These are phyloP conservation scores for Sporopachydermia quercuum DNA, from an alignment of 805 yeast species.

Conservation along the genomic window DNA sequence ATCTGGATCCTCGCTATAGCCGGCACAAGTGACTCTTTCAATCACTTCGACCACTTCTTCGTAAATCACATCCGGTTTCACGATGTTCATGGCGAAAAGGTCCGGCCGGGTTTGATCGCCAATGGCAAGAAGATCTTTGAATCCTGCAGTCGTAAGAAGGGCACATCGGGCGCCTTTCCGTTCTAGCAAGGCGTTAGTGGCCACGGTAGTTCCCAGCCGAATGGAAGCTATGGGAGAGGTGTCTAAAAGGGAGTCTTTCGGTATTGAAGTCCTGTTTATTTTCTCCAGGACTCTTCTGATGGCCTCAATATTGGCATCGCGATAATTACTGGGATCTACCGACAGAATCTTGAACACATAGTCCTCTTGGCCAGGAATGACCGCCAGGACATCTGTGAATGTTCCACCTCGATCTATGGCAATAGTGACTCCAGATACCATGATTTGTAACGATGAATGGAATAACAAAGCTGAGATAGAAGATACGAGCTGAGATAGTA, in stretches of 20 bases:
- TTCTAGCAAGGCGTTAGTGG: conserved; percentile 38
- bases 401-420: conserved; percentile 35
- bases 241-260: conserved; percentile 19
- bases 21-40: conserved; percentile 32
- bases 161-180: conserved; percentile 36
- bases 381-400: conserved; percentile 32
- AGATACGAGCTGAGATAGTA: too few species aligned
- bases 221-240: conserved; percentile 25
- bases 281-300: conserved; percentile 30
- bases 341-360: conserved; percentile 31
- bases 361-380: conserved; percentile 26
- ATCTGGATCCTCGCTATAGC: conserved; percentile 16
- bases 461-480: too few species aligned
- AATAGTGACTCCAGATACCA: too few species aligned
- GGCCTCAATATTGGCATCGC: conserved; percentile 37
- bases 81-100: conserved; percentile 33
- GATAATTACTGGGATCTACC: conserved; percentile 32
- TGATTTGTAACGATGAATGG: too few species aligned
- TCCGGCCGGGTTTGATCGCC: conserved; percentile 40
- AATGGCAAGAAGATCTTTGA: conserved; percentile 33
- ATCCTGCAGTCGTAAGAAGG: conserved; percentile 34
- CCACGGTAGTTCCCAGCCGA: conserved; percentile 36
- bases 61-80: conserved; percentile 31
- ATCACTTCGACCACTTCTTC: conserved; percentile 30
- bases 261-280: conserved; percentile 20